Percentiles rank a stretch among this genome's conserved stretches.
phyloP scores from a whole-genome alignment of 2,329 filamentous ascomycete genomes.

The Colletotrichum sp. region DNA sequence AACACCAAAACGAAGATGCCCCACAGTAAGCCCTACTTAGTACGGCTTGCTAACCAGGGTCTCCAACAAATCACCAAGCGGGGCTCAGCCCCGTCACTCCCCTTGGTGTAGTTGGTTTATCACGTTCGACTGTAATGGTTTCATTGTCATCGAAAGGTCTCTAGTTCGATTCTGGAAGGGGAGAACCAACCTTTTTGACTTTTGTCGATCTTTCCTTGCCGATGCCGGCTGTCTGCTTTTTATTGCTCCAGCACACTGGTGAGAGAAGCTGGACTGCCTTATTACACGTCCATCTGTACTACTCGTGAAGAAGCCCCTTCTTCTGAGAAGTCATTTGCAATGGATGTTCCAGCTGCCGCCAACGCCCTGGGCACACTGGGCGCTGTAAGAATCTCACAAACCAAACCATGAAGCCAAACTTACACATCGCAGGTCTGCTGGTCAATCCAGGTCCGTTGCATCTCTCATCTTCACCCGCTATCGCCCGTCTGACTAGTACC shows the following conservation, averaged over 20 bases:
- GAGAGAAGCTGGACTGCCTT: neutral
- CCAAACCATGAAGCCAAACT: conserved; percentile 5
- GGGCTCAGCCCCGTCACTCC: conserved; percentile 5
- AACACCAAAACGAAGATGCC: neutral
- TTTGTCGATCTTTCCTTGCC: neutral
- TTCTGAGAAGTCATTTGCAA: conserved; percentile 26
- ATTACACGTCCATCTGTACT: neutral
- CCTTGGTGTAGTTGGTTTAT: conserved; percentile 24
- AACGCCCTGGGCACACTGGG: conserved; percentile 66
- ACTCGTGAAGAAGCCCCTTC: accelerated
- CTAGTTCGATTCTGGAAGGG: conserved; percentile 22
- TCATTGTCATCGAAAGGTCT: conserved; percentile 18
- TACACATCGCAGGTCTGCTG: conserved; percentile 55
- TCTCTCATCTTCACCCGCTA: neutral
- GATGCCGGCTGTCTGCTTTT: neutral
- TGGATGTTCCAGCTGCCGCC: conserved; percentile 61
- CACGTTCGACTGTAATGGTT: conserved; percentile 24
- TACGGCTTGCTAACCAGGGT: neutral
- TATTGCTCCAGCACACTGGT: neutral
- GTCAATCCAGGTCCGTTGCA: conserved; percentile 61
- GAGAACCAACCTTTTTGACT: conserved; percentile 26
- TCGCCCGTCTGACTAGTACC: neutral
- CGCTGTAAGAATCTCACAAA: conserved; percentile 42
- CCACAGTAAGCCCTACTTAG: neutral
- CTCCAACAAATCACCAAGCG: neutral